These are phyloP conservation scores for Aspergillus puulaauensis DNA, from an alignment of 2,329 filamentous ascomycete species.

Conservation along the genomic window DNA sequence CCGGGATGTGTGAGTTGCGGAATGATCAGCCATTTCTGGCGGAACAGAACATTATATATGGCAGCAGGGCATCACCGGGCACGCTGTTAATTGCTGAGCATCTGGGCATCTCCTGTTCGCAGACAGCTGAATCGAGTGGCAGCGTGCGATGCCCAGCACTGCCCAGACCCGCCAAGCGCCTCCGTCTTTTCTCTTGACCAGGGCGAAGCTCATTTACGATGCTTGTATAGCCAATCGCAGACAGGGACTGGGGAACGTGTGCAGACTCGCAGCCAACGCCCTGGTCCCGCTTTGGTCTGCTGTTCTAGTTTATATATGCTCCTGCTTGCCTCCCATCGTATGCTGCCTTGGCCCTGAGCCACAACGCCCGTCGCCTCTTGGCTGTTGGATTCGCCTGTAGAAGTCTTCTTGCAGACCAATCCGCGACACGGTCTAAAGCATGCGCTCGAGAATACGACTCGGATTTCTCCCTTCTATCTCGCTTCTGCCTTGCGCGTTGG, in stretches of 20 bases:
- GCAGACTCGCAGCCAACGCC: neutral
- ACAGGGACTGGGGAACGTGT: neutral
- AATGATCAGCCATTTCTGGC: neutral
- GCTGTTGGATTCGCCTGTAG: neutral
- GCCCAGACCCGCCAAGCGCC: neutral
- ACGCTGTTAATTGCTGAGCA: neutral
- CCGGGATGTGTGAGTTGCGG: neutral
- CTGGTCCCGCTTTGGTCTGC: neutral
- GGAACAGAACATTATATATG: conserved; percentile 7
- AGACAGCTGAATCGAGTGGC: neutral
- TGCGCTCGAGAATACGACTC: neutral
- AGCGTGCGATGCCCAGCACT: neutral
- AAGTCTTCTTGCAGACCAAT: neutral
- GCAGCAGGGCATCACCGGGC: neutral
- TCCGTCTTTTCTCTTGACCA: neutral
- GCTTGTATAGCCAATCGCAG: neutral
- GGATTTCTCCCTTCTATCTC: too few species aligned
- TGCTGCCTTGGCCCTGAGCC: neutral
- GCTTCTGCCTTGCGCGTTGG: neutral
- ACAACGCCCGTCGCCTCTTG: neutral
- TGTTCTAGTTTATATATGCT: neutral
- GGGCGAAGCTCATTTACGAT: neutral
- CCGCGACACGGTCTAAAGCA: neutral
- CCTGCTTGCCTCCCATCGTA: neutral
- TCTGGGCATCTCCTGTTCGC: neutral